Evolutionary conservation across 331 rosid species (phyloP).

Genomic region (Rosa hybrid): DNA sequence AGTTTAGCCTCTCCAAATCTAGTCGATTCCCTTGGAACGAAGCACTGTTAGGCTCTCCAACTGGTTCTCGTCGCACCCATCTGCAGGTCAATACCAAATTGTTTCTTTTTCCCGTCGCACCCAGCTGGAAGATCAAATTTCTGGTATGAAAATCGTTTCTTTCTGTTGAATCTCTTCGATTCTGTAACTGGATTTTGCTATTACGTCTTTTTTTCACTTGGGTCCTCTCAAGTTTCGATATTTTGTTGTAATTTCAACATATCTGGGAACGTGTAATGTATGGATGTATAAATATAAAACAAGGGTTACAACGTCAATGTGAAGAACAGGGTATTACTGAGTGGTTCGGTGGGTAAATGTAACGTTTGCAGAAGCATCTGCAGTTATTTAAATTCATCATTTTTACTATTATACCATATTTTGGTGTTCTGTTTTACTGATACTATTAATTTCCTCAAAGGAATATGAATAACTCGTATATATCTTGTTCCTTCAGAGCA

Average conservation of each 20-base stretch:
- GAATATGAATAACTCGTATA: background rate
- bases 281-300: background rate
- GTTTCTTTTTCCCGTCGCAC: no score
- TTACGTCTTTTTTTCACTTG: no score
- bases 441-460: background rate
- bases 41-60: no score
- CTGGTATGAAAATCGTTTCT: no score
- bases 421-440: background rate
- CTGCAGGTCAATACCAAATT: no score
- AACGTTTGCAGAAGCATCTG: background rate
- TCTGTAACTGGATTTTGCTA: no score
- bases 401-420: background rate
- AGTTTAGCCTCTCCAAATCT: no score
- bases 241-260: background rate
- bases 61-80: no score
- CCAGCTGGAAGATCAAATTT: no score
- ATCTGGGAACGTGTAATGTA: background rate
- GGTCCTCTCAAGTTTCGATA: no score
- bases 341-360: background rate
- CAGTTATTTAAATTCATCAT: background rate
- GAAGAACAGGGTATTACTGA: background rate
- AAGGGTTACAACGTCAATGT: background rate
- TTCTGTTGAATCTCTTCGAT: no score
- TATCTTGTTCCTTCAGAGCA: constrained; percentile 56
- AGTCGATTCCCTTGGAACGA: no score